Percentiles rank a stretch among this genome's conserved stretches.
These are phyloP conservation scores for Cordyceps sp. DNA, from an alignment of 2,329 filamentous ascomycete genomes.

Conservation along the genomic window DNA sequence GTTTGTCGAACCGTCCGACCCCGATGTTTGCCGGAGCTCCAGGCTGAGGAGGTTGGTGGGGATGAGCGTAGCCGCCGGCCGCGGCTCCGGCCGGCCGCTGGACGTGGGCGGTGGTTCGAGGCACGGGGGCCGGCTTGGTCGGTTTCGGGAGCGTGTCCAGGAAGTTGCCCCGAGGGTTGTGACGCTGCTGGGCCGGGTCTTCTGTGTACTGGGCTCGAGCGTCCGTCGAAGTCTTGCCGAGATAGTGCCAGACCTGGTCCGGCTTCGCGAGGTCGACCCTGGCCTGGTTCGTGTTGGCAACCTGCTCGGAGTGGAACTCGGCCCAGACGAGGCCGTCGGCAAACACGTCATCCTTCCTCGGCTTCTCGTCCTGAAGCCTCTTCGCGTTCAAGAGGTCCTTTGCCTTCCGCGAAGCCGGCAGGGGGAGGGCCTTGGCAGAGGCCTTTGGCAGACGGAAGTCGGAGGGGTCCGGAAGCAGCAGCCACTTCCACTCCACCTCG, in stretches of 20 bases:
- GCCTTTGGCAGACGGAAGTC: slow-evolving; percentile 61
- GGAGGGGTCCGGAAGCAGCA: slow-evolving; percentile 53
- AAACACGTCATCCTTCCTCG: slow-evolving; percentile 49
- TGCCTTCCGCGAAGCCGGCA: slow-evolving; percentile 46
- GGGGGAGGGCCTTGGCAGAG: slow-evolving; percentile 52
- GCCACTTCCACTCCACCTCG: slow-evolving; percentile 74
- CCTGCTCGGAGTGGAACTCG: slow-evolving; percentile 56
- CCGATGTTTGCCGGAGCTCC: too few relatives aligned
- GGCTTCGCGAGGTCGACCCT: slow-evolving; percentile 57
- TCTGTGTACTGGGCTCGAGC: slow-evolving; percentile 84
- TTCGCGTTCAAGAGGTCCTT: slow-evolving; percentile 54
- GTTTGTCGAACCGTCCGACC: slow-evolving; percentile 21
- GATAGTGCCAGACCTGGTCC: slow-evolving; percentile 75
- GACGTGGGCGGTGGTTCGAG: slow-evolving; percentile 6
- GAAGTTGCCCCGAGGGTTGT: slow-evolving; percentile 57
- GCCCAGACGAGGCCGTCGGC: slow-evolving; percentile 56
- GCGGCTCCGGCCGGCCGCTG: slow-evolving; percentile 1
- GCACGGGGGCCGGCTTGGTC: slow-evolving; percentile 16
- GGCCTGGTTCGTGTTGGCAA: slow-evolving; percentile 40
- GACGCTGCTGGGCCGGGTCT: slow-evolving; percentile 39
- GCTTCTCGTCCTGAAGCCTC: slow-evolving; percentile 41
- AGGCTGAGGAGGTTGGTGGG: too few relatives aligned
- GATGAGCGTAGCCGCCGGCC: too few relatives aligned
- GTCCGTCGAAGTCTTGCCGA: slow-evolving; percentile 75
- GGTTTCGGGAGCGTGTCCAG: slow-evolving; percentile 50